Evolutionary conservation across 495 filamentous ascomycete genomes (phyloP), one percentile per base, ranked within the genome.

Genomic region (Penicillium canescens): DNA sequence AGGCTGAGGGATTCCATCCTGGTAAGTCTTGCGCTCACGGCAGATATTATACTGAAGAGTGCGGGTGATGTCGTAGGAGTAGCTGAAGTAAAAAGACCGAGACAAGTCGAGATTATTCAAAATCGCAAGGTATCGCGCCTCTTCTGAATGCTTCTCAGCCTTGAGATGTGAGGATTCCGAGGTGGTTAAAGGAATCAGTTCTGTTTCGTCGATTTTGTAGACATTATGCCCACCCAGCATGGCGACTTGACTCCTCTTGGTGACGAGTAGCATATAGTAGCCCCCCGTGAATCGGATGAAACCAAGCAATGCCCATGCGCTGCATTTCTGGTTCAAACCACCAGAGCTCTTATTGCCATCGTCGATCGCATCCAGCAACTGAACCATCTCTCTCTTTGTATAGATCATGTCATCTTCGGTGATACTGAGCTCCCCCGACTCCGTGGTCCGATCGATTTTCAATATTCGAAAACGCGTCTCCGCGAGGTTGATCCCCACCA

Each of bases 181-280:
- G 2, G 77, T 82, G 0, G 90, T 92, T 59, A 98, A 75, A 0
- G 94, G 89, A 14, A 98, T 85, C 42, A 97, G 75, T 67, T 97
- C 92, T 10, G 94, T 98, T n/a, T 84, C 92, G 62, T 98, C 94
- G 31, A 98, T 82, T 70, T 96, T 91, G 61, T 96, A 97, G 45
- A 97, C 77, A 65, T 94, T 96, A 67, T 98, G 94, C 11, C 94
- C 94, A 34, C 94, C 94, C 35, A 98, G 83, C 86, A 96, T 90
- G 37, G 92, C 95, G 3, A 96, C 91, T 50, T 95, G 92, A 66
- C 90, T 92, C 68, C 93, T 83, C 72, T 98, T 98, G 38, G 93
- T 98, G 60, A 96, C 91, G 40, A 98, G 69, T 7, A 98, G 79
- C 92, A 98, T 98, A 59, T 98, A 98, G 67, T 91, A 96, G n/a